Base-by-base conservation (phyloP, 805 yeast species). In the Tetrapisispora pingtungensis region DNA sequence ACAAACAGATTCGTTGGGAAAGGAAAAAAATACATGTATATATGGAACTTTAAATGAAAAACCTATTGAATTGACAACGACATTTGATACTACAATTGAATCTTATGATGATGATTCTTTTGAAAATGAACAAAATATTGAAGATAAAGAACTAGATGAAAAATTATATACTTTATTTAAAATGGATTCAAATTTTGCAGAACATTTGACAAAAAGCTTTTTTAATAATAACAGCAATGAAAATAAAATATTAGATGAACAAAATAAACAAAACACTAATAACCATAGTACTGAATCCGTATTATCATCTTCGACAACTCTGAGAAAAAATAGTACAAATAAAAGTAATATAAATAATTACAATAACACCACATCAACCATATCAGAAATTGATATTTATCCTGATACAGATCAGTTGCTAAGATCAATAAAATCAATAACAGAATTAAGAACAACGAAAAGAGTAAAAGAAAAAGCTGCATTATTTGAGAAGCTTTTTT, bases 401-500 rank as follows among this genome's bases (percentile, higher is more conserved):
- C 32, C 22, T 10, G 42, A 46, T 17, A 33, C 36, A 30, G 42
- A 46, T 12, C 35, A 41, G 17, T 31, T 28, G 13, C 14, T 37
- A 13, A 36, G 24, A 19, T 51, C 56, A 2, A 47, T 46, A 10
- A 56, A 55, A 24, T 54, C 59, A 12, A 46, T 61, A 14, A 49
- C 44, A 31, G 52, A 55, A 33, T 45, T 62, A 30, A 58, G 62
- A 46, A 49, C 51, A 19, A 59, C 67, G 1, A 58, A 49, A 14
- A 60, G 56, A 41, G 67, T 62, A 15, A 60, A 52, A 32, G 65
- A 62, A 35, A 62, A 61, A 41, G 58, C 61, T 1, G 50, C 54
- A 22, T 40, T 62, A 26, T 62, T 59, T 44, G 67, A 62, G 41
- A 59, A 52, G 38, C 45, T 61, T 27, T 51, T 53, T 34, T 43